Evolutionary conservation across 345 rosid genomes (phyloP).

Genomic region (Eucalyptus tenuipes): DNA sequence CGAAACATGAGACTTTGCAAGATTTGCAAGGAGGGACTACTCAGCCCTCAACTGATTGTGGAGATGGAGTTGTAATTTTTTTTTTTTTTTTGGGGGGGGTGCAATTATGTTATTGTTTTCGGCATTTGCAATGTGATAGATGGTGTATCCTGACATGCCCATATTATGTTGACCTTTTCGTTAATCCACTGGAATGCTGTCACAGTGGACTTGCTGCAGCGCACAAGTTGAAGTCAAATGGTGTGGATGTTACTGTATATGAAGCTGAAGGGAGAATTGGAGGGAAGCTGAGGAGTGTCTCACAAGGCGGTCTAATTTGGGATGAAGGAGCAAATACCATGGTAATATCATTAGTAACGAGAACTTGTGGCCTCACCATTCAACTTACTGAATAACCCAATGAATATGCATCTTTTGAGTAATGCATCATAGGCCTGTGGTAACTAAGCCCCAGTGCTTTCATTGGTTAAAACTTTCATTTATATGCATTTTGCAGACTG

Average conservation of each 20-base stretch:
- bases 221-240: slow-evolving; percentile 70
- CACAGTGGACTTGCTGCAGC: slow-evolving; percentile 91
- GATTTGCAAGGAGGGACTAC: neutral
- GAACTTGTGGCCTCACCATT: neutral
- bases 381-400: neutral
- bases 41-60: neutral
- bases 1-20: neutral
- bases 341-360: slow-evolving; percentile 13
- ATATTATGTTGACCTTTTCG: neutral
- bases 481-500: slow-evolving; percentile 40
- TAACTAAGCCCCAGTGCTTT: neutral
- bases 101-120: neutral
- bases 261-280: slow-evolving; percentile 85
- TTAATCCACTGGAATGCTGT: neutral
- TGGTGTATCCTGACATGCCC: neutral
- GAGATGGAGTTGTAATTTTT: neutral
- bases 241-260: slow-evolving; percentile 63
- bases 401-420: neutral
- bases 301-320: slow-evolving; percentile 55
- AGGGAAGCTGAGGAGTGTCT: slow-evolving; percentile 74
- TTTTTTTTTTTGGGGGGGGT: neutral
- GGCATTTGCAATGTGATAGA: neutral
- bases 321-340: slow-evolving; percentile 97
- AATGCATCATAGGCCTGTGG: neutral
- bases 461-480: neutral